These are phyloP conservation scores for Puccinia brachypodii DNA, from an alignment of 1,284 basidiomycete species.

Conservation along the genomic window DNA sequence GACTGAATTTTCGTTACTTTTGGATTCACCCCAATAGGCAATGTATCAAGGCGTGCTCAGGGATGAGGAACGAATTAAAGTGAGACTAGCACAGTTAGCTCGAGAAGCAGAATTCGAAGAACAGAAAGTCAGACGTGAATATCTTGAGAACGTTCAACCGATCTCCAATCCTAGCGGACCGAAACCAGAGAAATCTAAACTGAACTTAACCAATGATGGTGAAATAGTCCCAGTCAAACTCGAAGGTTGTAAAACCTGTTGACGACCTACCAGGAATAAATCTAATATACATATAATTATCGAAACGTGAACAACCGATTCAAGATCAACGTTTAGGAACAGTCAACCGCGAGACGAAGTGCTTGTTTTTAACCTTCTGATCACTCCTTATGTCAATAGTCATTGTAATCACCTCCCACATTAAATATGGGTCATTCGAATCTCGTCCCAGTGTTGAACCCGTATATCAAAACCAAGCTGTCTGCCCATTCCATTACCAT, in stretches of 20 bases:
- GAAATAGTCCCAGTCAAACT: conserved; percentile 13
- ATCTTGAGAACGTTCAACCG: conserved; percentile 38
- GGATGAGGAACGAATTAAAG: conserved; percentile 75
- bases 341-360: no score
- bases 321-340: no score
- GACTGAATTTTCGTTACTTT: background rate
- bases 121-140: conserved; percentile 38
- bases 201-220: background rate
- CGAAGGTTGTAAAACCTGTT: conserved; percentile 47
- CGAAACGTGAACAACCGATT: no score
- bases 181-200: conserved; percentile 1
- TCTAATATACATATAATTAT: no score
- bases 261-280: no score
- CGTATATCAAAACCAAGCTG: no score
- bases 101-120: conserved; percentile 66
- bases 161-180: conserved; percentile 25
- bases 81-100: conserved; percentile 65
- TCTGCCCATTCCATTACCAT: no score
- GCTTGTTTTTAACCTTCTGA: no score
- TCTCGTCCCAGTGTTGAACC: no score
- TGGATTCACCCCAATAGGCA: conserved; percentile 62
- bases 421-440: no score
- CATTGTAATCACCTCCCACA: no score
- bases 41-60: conserved; percentile 88
- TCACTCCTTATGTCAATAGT: no score